Percentiles rank a stretch among this genome's conserved stretches.
Conservation (phyloP, 495 filamentous ascomycete species). For the Rhizodiscina lignyota region DNA sequence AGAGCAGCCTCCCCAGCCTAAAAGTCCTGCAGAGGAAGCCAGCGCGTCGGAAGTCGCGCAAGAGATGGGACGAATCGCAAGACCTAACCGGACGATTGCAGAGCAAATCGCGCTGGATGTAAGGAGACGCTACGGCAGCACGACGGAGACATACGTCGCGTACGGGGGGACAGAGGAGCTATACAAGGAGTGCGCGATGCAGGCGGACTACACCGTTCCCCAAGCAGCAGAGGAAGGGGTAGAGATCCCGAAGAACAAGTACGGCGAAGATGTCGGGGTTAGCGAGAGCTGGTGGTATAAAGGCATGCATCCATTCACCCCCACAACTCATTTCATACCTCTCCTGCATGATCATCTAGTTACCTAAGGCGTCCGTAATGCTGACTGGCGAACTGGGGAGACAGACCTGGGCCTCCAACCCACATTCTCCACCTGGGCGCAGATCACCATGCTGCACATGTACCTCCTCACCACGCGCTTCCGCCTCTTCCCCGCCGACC, state of each 20-base stretch:
- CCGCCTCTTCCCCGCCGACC: conserved; percentile 48
- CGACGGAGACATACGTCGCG: conserved; percentile 62
- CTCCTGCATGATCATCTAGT: neutral
- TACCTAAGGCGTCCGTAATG: conserved; percentile 1
- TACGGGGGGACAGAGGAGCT: conserved; percentile 63
- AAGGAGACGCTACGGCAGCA: no score
- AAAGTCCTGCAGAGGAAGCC: no score
- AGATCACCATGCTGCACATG: conserved; percentile 90
- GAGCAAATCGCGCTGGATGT: no score
- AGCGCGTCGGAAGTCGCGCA: no score
- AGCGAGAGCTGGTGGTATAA: conserved; percentile 70
- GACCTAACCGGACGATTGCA: no score
- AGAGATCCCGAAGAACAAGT: conserved; percentile 43
- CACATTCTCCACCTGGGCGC: conserved; percentile 90
- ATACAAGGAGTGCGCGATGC: conserved; percentile 56
- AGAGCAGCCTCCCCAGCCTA: no score
- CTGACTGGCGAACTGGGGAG: neutral
- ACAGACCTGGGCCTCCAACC: conserved; percentile 44
- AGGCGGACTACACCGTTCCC: conserved; percentile 51
- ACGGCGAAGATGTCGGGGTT: conserved; percentile 63
- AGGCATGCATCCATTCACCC: conserved; percentile 32
- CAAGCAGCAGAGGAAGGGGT: conserved; percentile 12
- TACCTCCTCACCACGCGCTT: conserved; percentile 82
- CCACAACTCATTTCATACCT: neutral
- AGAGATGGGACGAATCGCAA: no score